Conservation (phyloP, 352 stramenopile genomes). For the Phytophthora hybrid region DNA sequence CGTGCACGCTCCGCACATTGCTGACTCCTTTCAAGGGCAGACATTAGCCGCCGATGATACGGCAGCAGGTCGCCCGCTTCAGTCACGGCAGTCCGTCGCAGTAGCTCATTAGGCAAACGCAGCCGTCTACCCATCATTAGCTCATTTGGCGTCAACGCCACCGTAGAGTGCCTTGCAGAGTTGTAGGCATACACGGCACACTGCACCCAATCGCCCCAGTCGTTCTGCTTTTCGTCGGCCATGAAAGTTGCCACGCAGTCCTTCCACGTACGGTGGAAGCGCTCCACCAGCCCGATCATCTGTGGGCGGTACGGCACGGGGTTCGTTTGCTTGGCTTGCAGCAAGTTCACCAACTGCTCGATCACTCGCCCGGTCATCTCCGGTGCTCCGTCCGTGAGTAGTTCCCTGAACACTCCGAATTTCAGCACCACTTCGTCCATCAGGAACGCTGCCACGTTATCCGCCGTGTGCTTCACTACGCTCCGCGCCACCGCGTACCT, state of each 20-base stretch:
- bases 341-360: background rate
- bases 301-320: background rate
- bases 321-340: too few relatives aligned
- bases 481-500: too few relatives aligned
- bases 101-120: background rate
- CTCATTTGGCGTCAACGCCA: background rate
- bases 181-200: constrained; percentile 9
- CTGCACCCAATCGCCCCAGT: background rate
- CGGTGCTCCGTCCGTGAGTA: background rate
- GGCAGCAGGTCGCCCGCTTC: background rate
- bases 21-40: background rate
- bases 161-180: background rate
- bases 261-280: constrained; percentile 15
- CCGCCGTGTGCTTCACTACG: too few relatives aligned
- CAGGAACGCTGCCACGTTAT: too few relatives aligned
- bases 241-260: constrained; percentile 6
- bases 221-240: background rate
- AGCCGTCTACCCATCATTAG: constrained; percentile 8
- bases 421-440: too few relatives aligned
- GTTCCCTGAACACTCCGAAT: constrained; percentile 5
- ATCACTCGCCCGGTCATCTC: constrained; percentile 1
- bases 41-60: background rate
- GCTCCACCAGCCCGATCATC: constrained; percentile 4
- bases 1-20: background rate
- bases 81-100: background rate